These are phyloP conservation scores for Tuctoria greenei DNA, from an alignment of 176 grass and related monocot species.

Conservation along the genomic window DNA sequence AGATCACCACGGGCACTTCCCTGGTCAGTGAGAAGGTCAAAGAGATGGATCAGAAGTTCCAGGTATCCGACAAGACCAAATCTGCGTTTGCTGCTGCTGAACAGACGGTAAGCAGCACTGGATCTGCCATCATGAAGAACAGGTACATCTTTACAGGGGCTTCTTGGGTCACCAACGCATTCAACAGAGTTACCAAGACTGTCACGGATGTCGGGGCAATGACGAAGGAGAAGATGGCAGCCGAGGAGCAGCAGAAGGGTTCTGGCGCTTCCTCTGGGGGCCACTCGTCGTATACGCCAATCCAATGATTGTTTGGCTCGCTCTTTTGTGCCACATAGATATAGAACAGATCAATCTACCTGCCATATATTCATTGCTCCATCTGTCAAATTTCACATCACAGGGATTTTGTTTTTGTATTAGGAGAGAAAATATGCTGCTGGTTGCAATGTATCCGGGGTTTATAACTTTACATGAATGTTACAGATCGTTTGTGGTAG, in stretches of 20 bases:
- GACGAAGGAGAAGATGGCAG: conserved; percentile 86
- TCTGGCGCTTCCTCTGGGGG: conserved; percentile 41
- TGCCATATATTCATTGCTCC: conserved; percentile 21
- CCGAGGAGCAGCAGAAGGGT: conserved; percentile 56
- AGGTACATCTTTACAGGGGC: conserved; percentile 73
- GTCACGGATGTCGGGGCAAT: conserved; percentile 65
- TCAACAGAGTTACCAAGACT: conserved; percentile 66
- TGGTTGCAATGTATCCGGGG: conserved; percentile 8
- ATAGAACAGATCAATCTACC: conserved; percentile 31
- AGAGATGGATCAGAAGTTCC: conserved; percentile 83
- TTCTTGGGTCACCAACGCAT: conserved; percentile 63
- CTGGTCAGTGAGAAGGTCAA: conserved; percentile 72
- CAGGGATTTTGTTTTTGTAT: conserved; percentile 11
- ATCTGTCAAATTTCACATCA: neutral
- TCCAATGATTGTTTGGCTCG: conserved; percentile 26
- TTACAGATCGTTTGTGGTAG: conserved; percentile 8
- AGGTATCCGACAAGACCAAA: conserved; percentile 84
- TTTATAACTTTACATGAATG: conserved; percentile 31
- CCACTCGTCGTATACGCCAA: conserved; percentile 41
- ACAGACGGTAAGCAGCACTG: conserved; percentile 71
- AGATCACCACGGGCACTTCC: conserved; percentile 64
- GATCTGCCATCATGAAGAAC: conserved; percentile 87
- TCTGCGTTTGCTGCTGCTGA: conserved; percentile 58
- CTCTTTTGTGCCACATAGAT: conserved; percentile 43
- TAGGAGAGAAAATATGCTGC: conserved; percentile 20